Evolutionary conservation across 2,329 filamentous ascomycete species (phyloP).

Genomic region (Neoscytalidium dimidiatum): DNA sequence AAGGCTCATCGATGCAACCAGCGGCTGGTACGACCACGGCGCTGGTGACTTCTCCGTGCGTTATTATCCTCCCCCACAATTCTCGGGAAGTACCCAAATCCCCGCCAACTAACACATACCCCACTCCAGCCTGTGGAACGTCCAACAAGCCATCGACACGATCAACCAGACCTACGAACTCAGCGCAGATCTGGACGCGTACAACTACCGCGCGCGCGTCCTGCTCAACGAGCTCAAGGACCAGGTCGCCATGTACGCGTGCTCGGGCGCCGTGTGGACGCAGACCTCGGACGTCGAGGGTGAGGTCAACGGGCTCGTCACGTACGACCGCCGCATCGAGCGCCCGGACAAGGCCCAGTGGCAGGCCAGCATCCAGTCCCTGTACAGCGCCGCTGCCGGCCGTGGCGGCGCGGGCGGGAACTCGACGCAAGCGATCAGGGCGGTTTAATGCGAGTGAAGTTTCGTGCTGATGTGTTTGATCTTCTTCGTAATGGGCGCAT

Average conservation of each 20-base stretch:
- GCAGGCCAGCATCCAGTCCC: slow-evolving; percentile 59
- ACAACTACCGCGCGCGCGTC: slow-evolving; percentile 66
- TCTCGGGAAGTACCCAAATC: too few relatives aligned
- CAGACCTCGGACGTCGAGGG: slow-evolving; percentile 76
- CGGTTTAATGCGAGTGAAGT: too few relatives aligned
- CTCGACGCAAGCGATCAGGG: not conserved
- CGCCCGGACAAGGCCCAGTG: slow-evolving; percentile 61
- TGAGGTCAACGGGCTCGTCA: slow-evolving; percentile 71
- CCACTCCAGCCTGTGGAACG: slow-evolving; percentile 63
- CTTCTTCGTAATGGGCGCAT: too few relatives aligned
- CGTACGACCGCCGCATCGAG: slow-evolving; percentile 65
- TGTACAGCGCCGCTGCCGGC: slow-evolving; percentile 55
- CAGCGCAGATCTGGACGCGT: slow-evolving; percentile 57
- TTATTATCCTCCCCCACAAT: too few relatives aligned
- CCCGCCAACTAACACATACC: slow-evolving; percentile 15
- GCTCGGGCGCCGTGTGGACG: slow-evolving; percentile 70
- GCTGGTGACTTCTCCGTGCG: slow-evolving; percentile 59
- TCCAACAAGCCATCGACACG: slow-evolving; percentile 56
- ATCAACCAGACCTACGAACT: slow-evolving; percentile 72
- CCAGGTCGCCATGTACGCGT: slow-evolving; percentile 58
- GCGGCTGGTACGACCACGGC: slow-evolving; percentile 69
- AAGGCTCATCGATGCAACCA: slow-evolving; percentile 63
- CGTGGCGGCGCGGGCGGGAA: slow-evolving; percentile 26
- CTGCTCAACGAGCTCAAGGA: slow-evolving; percentile 51
- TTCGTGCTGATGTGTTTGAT: too few relatives aligned